Percentiles rank a stretch among this genome's conserved stretches.
Conservation (phyloP, 1,284 basidiomycete genomes). For the Ustanciosporium gigantosporum region DNA sequence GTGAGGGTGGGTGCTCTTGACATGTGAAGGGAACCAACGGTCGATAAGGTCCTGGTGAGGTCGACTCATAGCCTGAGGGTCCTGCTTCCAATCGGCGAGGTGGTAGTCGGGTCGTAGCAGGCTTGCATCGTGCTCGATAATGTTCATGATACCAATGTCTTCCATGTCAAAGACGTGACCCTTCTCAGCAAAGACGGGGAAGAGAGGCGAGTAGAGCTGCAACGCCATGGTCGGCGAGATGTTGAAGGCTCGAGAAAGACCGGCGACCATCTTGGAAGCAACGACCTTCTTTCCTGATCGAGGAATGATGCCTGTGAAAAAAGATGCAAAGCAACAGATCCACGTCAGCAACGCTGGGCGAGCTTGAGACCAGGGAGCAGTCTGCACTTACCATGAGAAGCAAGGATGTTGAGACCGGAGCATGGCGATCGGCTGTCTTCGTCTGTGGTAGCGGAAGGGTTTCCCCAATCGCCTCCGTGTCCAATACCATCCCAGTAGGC, state of each 20-base stretch:
- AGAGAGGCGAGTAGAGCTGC: conserved; percentile 36
- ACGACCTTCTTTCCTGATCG: conserved; percentile 12
- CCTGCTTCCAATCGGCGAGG: conserved; percentile 15
- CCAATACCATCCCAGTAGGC: conserved; percentile 35
- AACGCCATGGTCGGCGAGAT: conserved; percentile 37
- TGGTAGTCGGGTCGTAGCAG: conserved; percentile 24
- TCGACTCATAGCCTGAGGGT: conserved; percentile 15
- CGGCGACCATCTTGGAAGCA: conserved; percentile 22
- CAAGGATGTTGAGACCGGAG: conserved; percentile 33
- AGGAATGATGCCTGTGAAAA: conserved; percentile 12
- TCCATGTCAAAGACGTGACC: conserved; percentile 22
- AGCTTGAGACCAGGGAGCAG: too few species aligned
- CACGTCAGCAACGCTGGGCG: too few species aligned
- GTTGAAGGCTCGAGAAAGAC: conserved; percentile 27
- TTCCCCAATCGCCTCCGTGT: conserved; percentile 22
- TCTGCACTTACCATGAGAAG: conserved; percentile 8
- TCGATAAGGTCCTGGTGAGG: conserved; percentile 37
- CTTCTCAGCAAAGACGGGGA: conserved; percentile 14
- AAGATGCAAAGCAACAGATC: neutral
- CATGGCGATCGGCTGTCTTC: conserved; percentile 25
- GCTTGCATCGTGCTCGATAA: conserved; percentile 36
- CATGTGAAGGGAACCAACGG: conserved; percentile 20
- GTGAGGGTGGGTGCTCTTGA: neutral
- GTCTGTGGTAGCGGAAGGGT: conserved; percentile 13
- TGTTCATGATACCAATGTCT: conserved; percentile 9